phyloP scores from a whole-genome alignment of 1,139 yeast species.

The Candida glucosophila region DNA sequence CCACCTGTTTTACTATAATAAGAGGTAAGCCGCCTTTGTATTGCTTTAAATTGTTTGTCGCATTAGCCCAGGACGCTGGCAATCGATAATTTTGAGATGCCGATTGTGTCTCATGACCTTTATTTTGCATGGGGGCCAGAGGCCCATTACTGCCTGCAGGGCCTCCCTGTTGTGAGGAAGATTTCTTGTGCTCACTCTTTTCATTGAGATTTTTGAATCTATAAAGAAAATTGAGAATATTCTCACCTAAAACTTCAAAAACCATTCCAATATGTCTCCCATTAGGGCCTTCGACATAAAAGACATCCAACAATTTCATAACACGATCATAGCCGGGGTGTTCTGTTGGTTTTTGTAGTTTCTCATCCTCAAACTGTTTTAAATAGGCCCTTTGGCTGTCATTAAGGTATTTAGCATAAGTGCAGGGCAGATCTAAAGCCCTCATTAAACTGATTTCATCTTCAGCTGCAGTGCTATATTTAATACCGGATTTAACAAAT shows the following conservation, averaged over 20 bases:
- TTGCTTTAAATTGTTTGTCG: slow-evolving; percentile 6
- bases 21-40: slow-evolving; percentile 29
- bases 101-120: too few species aligned
- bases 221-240: slow-evolving; percentile 29
- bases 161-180: slow-evolving; percentile 20
- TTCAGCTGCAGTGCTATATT: slow-evolving; percentile 34
- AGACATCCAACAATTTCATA: slow-evolving; percentile 32
- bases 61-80: too few species aligned
- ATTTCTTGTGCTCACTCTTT: slow-evolving; percentile 9
- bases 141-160: slow-evolving; percentile 5
- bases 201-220: slow-evolving; percentile 16
- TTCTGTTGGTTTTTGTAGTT: slow-evolving; percentile 5
- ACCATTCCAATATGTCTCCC: slow-evolving; percentile 38
- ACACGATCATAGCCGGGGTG: slow-evolving; percentile 33
- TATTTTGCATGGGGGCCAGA: too few species aligned
- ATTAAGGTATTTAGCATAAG: slow-evolving; percentile 18
- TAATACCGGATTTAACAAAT: slow-evolving; percentile 30
- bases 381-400: slow-evolving; percentile 9
- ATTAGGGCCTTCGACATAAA: slow-evolving; percentile 33
- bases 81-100: too few species aligned
- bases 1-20: slow-evolving; percentile 27
- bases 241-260: slow-evolving; percentile 36
- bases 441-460: slow-evolving; percentile 31
- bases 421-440: slow-evolving; percentile 11
- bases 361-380: slow-evolving; percentile 3